A percentile compares a stretch with the other conserved stretches of the same genome.
These are phyloP conservation scores for Stylosanthes scabra DNA, from an alignment of 331 rosid genomes.

Conservation along the genomic window DNA sequence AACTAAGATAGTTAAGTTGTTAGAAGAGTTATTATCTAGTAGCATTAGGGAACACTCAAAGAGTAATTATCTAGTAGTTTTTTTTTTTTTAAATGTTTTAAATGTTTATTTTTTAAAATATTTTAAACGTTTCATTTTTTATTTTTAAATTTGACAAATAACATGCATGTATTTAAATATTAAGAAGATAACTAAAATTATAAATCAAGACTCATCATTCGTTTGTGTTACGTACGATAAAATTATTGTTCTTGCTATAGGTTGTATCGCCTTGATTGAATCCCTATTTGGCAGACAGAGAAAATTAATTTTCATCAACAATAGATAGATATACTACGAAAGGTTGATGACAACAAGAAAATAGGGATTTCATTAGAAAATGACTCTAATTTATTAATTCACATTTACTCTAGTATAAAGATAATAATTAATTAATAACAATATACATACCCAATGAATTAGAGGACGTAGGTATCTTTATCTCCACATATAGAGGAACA, in stretches of 20 bases:
- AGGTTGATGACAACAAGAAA: conserved; percentile 1
- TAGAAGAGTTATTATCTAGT: too few relatives aligned
- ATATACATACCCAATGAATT: background rate
- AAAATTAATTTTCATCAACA: background rate
- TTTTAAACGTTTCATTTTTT: too few relatives aligned
- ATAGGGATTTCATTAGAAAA: background rate
- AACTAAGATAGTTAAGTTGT: too few relatives aligned
- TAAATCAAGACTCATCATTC: too few relatives aligned
- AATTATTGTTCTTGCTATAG: background rate
- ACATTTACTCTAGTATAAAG: background rate
- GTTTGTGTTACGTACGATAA: background rate
- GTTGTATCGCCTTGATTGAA: background rate
- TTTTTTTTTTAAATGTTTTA: too few relatives aligned
- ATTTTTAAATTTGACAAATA: too few relatives aligned
- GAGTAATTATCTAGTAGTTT: too few relatives aligned
- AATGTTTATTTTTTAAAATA: too few relatives aligned
- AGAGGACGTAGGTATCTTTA: conserved; percentile 24
- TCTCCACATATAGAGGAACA: conserved; percentile 16
- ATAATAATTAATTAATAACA: conserved; percentile 6
- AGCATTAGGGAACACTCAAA: too few relatives aligned
- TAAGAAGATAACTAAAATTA: too few relatives aligned
- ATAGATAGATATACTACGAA: background rate
- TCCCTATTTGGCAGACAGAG: background rate
- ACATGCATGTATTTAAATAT: too few relatives aligned
- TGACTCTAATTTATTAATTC: background rate